Evolutionary conservation across 2,329 filamentous ascomycete genomes (phyloP).

Genomic region (Cordyceps cateniannulata): DNA sequence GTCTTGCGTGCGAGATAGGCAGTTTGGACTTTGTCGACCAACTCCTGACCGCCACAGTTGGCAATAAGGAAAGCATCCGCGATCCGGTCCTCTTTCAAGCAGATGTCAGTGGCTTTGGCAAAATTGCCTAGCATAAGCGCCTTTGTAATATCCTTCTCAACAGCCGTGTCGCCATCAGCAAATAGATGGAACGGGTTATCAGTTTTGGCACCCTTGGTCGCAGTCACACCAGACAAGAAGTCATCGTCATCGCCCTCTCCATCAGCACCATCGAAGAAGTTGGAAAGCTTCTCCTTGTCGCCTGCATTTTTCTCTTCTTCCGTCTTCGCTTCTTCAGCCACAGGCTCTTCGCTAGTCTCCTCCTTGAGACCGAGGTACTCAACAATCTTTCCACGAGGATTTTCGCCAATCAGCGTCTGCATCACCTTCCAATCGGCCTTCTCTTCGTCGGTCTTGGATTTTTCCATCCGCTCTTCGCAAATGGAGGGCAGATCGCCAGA

Average conservation of each 20-base stretch:
- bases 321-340: constrained; percentile 20
- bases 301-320: constrained; percentile 25
- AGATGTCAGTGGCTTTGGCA: constrained; percentile 80
- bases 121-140: constrained; percentile 89
- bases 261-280: constrained; percentile 66
- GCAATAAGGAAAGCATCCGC: constrained; percentile 98
- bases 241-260: constrained; percentile 68
- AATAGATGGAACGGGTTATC: constrained; percentile 92
- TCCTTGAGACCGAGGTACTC: constrained; percentile 85
- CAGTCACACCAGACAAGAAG: constrained; percentile 77
- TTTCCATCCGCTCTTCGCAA: constrained; percentile 70
- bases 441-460: constrained; percentile 78
- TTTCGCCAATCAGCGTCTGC: constrained; percentile 76
- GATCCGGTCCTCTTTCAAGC: constrained; percentile 79
- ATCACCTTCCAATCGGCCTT: constrained; percentile 96
- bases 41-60: constrained; percentile 88
- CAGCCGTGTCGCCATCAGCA: constrained; percentile 71
- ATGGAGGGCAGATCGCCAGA: constrained; percentile 71
- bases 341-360: constrained; percentile 46
- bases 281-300: constrained; percentile 60
- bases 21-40: constrained; percentile 88
- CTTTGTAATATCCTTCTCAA: constrained; percentile 81
- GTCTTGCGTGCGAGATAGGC: constrained; percentile 81
- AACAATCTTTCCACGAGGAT: constrained; percentile 78
- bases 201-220: constrained; percentile 86